These are phyloP conservation scores for Murraya paniculata DNA, from an alignment of 345 rosid species.

Conservation along the genomic window DNA sequence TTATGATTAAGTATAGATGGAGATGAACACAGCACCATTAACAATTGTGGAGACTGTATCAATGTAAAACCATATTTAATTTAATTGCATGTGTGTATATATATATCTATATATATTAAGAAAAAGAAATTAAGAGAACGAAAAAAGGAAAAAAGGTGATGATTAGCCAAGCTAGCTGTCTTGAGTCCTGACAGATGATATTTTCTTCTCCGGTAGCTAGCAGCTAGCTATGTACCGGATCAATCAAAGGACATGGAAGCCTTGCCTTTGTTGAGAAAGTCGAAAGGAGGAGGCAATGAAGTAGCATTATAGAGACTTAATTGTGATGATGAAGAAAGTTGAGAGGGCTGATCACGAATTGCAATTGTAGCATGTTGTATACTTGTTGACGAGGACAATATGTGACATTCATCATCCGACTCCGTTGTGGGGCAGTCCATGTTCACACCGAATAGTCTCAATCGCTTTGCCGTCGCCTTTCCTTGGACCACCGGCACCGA, in stretches of 20 bases:
- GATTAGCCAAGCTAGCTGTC: not conserved
- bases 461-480: conserved; percentile 59
- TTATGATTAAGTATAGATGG: not conserved
- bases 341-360: conserved; percentile 12
- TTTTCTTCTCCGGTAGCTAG: not conserved
- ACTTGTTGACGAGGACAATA: conserved; percentile 27
- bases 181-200: not conserved
- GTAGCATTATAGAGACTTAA: conserved; percentile 43
- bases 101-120: too few relatives aligned
- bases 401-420: conserved; percentile 26
- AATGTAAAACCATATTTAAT: not conserved
- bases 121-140: too few relatives aligned
- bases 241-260: conserved; percentile 42
- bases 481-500: conserved; percentile 71
- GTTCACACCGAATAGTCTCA: conserved; percentile 91
- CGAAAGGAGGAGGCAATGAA: conserved; percentile 22
- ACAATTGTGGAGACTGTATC: not conserved
- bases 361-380: conserved; percentile 19
- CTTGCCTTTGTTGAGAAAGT: conserved; percentile 42
- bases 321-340: conserved; percentile 19
- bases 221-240: conserved; percentile 34
- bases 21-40: not conserved
- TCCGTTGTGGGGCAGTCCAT: conserved; percentile 71
- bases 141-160: not conserved
- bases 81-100: too few relatives aligned